phyloP scores from a whole-genome alignment of 2,329 filamentous ascomycete genomes.

The Fusarium xylarioides region DNA sequence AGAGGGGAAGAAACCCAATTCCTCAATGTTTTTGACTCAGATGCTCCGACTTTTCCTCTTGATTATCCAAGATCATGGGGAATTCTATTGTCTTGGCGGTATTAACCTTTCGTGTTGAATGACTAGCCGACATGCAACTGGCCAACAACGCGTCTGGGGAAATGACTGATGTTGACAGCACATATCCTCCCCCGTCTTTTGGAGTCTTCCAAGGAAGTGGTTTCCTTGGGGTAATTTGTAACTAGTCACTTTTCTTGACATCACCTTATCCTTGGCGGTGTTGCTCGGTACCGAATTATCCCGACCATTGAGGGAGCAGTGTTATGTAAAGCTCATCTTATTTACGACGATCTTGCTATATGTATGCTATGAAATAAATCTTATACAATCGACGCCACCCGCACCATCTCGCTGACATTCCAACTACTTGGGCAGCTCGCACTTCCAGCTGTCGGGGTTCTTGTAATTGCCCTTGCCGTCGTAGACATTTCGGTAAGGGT shows the following conservation, averaged over 20 bases:
- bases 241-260: conserved; percentile 7
- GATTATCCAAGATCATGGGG: conserved; percentile 13
- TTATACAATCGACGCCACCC: background rate
- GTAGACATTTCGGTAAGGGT: conserved; percentile 22
- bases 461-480: conserved; percentile 1
- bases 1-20: conserved; percentile 15
- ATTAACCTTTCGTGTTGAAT: conserved; percentile 2
- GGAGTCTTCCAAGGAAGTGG: conserved; percentile 5
- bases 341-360: conserved; percentile 5
- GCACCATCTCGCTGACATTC: background rate
- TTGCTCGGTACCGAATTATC: background rate
- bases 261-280: conserved; percentile 12
- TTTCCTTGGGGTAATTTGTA: background rate
- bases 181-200: conserved; percentile 5
- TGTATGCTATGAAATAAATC: conserved; percentile 3
- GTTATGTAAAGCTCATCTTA: conserved; percentile 5
- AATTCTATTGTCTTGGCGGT: conserved; percentile 1
- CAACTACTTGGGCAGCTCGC: background rate
- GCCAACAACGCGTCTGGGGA: conserved; percentile 2
- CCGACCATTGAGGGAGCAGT: background rate
- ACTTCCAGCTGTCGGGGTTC: conserved; percentile 23
- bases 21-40: conserved; percentile 8
- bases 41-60: conserved; percentile 28
- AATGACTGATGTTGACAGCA: conserved; percentile 17
- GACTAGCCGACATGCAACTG: background rate